Conservation (phyloP, 345 rosid species). For the Melaleuca alternifolia region DNA sequence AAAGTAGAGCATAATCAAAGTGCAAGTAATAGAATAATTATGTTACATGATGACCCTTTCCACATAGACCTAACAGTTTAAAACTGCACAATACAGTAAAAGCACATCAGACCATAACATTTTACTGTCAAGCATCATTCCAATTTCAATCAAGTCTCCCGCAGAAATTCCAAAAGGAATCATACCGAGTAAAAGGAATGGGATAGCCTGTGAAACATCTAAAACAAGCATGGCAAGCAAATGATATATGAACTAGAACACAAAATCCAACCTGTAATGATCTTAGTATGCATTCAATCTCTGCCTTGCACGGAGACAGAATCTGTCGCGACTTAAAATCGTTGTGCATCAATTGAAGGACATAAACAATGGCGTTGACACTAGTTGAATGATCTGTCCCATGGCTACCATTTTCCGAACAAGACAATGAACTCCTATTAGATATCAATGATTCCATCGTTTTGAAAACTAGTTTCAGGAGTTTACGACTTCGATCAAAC, state of each 20-base stretch:
- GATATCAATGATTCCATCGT: constrained; percentile 24
- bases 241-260: not conserved
- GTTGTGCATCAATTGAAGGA: constrained; percentile 41
- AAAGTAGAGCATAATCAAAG: not conserved
- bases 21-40: not conserved
- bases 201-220: not conserved
- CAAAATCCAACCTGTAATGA: constrained; percentile 42
- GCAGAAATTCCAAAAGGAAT: too few species aligned
- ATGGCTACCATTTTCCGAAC: not conserved
- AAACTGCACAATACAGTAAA: not conserved
- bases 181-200: too few species aligned
- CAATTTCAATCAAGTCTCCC: not conserved
- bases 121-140: not conserved
- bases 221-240: not conserved
- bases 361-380: constrained; percentile 35
- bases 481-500: constrained; percentile 47
- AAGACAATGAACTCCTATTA: constrained; percentile 10
- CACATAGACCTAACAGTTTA: not conserved
- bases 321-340: constrained; percentile 34
- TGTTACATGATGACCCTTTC: not conserved
- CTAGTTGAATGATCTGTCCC: constrained; percentile 8
- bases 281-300: constrained; percentile 31
- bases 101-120: not conserved
- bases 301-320: constrained; percentile 27
- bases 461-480: constrained; percentile 32